Evolutionary conservation across 805 yeast species (phyloP).

Genomic region (Starmerella bacillaris): DNA sequence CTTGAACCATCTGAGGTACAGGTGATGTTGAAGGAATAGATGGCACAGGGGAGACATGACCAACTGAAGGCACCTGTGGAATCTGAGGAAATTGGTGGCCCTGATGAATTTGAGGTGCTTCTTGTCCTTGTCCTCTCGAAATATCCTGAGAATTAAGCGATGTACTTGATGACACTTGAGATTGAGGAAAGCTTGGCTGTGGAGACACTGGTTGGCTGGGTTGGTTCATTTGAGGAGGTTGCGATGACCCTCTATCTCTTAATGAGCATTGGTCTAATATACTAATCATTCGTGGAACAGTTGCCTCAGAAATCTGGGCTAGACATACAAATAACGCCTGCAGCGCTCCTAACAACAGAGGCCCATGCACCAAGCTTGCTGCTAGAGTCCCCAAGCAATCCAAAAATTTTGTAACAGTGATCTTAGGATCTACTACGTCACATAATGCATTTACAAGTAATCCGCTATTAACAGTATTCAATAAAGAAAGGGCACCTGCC

Average conservation of each 20-base stretch:
- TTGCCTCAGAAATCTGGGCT: conserved; percentile 9
- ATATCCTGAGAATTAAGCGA: too few species aligned
- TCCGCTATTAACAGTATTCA: conserved; percentile 4
- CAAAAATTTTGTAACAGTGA: conserved; percentile 3
- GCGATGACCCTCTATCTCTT: background rate
- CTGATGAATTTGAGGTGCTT: too few species aligned
- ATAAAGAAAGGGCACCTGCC: conserved; percentile 4
- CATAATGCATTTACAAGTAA: conserved; percentile 10
- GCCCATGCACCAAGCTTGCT: conserved; percentile 13
- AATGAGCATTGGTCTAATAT: background rate
- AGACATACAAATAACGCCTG: conserved; percentile 12
- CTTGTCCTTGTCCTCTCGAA: too few species aligned
- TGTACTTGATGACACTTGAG: too few species aligned
- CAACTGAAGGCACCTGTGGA: too few species aligned
- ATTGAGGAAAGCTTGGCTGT: too few species aligned
- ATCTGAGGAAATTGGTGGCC: too few species aligned
- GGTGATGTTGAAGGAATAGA: too few species aligned
- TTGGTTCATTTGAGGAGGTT: background rate
- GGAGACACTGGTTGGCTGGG: background rate
- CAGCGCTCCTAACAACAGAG: conserved; percentile 11
- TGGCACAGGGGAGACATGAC: too few species aligned
- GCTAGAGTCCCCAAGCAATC: conserved; percentile 13
- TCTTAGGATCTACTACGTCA: conserved; percentile 5
- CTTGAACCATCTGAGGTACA: too few species aligned
- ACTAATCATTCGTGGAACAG: conserved; percentile 1